Base-by-base conservation (phyloP, 805 yeast genomes). In the Yarrowia sp. region DNA sequence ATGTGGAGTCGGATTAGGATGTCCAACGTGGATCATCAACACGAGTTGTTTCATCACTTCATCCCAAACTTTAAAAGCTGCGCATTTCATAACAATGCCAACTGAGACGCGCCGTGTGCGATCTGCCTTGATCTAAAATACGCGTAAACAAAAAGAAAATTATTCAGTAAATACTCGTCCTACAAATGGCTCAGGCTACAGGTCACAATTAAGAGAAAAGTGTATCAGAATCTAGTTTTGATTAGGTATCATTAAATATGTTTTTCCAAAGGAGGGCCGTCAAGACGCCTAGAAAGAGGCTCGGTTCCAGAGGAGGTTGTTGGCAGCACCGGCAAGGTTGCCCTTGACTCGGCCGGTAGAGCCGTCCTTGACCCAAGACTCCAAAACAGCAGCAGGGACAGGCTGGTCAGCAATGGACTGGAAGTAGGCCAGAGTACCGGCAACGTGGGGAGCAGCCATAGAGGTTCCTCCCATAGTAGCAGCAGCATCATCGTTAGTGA, bases 371-470 rank as follows among this genome's bases (percentile, higher is more conserved):
- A 55, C 39, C 62, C 45, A 42, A 6, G 45, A 39, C 48, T 55
- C 62, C 47, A 55, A 39, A 28, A 39, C 48, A 17, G 17, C 39
- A 13, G 62, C 48, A 28, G 62, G 45, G 13, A 33, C 39, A 41
- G 17, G 8, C 10, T n/a, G 31, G 32, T 55, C 62, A 15, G 48
- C 39, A 42, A 55, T 41, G 8, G 64, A 60, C 51, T 36, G 53
- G 44, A 44, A 93, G 82, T 93, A 93, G 9, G 97, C 84, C 73
- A 91, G 85, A 75, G 95, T 82, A 71, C 99, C 99, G 66, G 92
- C 87, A 70, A 92, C 92, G 74, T 92, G 97, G 55, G 99, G 98
- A 42, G 98, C 89, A 22, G 98, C 97, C 99, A 93, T 93, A 10
- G 98, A 92, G 10, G 98, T 93, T 78, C 99, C 99, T 39, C 96